Conservation (phyloP, 805 yeast species). For the Starmera caribaea region DNA sequence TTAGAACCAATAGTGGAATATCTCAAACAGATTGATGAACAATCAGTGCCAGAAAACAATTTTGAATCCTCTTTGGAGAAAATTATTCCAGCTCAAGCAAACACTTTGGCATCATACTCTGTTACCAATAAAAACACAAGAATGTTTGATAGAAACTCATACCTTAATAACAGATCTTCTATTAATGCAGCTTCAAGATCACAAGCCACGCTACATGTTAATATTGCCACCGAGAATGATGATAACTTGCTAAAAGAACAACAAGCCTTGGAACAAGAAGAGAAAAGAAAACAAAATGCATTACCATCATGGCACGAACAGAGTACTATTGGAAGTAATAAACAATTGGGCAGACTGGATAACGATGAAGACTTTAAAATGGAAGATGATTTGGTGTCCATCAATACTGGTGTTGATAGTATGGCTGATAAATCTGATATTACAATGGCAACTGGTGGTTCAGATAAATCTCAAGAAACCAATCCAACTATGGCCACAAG, state of each 20-base stretch:
- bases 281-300: constrained; percentile 82
- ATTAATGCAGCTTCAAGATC: constrained; percentile 48
- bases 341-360: constrained; percentile 44
- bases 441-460: constrained; percentile 5
- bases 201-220: constrained; percentile 83
- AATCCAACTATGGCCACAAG: constrained; percentile 11
- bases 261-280: constrained; percentile 54
- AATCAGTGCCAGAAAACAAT: constrained; percentile 75
- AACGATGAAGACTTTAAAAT: constrained; percentile 30
- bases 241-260: constrained; percentile 62
- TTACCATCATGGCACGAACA: constrained; percentile 94
- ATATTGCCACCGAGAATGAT: constrained; percentile 79
- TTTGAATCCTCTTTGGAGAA: constrained; percentile 77
- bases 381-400: constrained; percentile 6
- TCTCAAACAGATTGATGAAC: constrained; percentile 74
- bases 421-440: constrained; percentile 2
- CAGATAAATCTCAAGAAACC: constrained; percentile 5
- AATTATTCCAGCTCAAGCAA: constrained; percentile 77
- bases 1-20: constrained; percentile 80
- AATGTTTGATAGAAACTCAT: constrained; percentile 31
- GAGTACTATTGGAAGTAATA: constrained; percentile 70
- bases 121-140: constrained; percentile 37
- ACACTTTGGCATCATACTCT: constrained; percentile 60
- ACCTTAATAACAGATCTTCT: constrained; percentile 29
- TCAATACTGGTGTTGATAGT: constrained; percentile 1